phyloP scores from a whole-genome alignment of 176 grass and related monocot genomes.

The Elaeis guineensis region DNA sequence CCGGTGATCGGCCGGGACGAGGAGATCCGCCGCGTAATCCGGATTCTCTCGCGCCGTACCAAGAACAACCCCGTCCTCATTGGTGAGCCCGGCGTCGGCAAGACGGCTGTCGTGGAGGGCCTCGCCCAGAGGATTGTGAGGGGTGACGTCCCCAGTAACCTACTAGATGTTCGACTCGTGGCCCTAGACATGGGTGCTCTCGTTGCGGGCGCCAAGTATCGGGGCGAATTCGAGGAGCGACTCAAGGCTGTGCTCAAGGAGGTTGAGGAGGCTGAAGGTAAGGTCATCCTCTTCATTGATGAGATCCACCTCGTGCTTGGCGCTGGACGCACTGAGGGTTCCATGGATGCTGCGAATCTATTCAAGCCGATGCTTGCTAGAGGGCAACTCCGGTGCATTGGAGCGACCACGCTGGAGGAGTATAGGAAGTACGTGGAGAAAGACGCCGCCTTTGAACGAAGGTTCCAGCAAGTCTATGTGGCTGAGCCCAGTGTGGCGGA shows the following conservation, averaged over 20 bases:
- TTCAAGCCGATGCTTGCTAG: constrained; percentile 57
- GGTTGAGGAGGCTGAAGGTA: constrained; percentile 52
- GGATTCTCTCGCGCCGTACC: constrained; percentile 33
- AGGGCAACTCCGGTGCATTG: constrained; percentile 56
- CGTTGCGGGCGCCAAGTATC: constrained; percentile 45
- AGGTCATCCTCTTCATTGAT: constrained; percentile 70
- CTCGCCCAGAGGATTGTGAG: constrained; percentile 53
- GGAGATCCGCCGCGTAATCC: constrained; percentile 45
- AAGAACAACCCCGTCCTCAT: constrained; percentile 64
- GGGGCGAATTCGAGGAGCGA: constrained; percentile 49
- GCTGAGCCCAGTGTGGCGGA: constrained; percentile 49
- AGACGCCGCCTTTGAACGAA: constrained; percentile 31
- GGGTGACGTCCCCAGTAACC: constrained; percentile 42
- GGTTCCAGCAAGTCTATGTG: constrained; percentile 57
- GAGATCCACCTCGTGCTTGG: constrained; percentile 60
- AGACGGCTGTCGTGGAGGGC: constrained; percentile 63
- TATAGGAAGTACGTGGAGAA: constrained; percentile 63
- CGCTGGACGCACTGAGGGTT: constrained; percentile 30
- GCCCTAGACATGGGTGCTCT: constrained; percentile 49
- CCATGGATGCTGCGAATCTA: constrained; percentile 53
- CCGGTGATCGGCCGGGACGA: constrained; percentile 62
- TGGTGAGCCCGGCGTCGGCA: constrained; percentile 66
- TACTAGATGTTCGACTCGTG: constrained; percentile 48
- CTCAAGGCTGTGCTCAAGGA: constrained; percentile 65
- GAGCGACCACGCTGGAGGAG: constrained; percentile 52